A percentile compares a stretch with the other conserved stretches of the same genome.
Conservation (phyloP, 768 basidiomycete genomes). For the Boletus bicolor region DNA sequence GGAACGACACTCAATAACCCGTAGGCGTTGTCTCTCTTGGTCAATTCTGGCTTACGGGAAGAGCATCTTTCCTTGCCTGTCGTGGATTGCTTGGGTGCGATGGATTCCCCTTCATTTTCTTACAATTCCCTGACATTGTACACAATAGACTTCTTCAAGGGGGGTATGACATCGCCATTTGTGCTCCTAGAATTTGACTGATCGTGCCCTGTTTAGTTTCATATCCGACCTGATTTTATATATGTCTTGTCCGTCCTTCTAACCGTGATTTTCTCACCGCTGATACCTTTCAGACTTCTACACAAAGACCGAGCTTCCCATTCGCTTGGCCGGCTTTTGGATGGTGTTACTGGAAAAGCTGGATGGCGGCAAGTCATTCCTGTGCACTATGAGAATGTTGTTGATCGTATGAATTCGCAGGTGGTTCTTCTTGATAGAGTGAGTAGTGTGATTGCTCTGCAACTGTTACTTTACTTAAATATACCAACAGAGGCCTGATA, state of each 20-base stretch:
- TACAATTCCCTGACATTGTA: not conserved
- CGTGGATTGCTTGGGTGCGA: conserved; percentile 47
- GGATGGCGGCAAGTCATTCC: no score
- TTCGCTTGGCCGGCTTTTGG: conserved; percentile 69
- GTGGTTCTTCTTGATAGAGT: no score
- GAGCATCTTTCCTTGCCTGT: conserved; percentile 46
- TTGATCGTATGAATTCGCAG: no score
- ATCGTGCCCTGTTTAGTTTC: conserved; percentile 34
- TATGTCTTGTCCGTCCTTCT: conserved; percentile 46
- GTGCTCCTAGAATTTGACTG: not conserved
- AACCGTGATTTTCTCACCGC: not conserved
- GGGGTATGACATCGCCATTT: conserved; percentile 30
- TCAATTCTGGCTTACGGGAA: conserved; percentile 58
- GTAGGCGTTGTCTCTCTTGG: conserved; percentile 41
- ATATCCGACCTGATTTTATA: conserved; percentile 61
- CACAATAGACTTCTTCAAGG: conserved; percentile 41
- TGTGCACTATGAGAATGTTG: no score
- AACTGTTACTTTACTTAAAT: no score
- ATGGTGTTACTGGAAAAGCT: conserved; percentile 16
- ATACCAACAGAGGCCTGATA: no score
- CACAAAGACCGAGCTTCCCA: conserved; percentile 49
- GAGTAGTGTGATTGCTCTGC: no score
- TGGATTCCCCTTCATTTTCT: not conserved
- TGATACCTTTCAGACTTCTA: conserved; percentile 40
- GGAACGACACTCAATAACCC: not conserved